Evolutionary conservation across 768 basidiomycete species (phyloP).

Genomic region (Daedaleopsis nitida): DNA sequence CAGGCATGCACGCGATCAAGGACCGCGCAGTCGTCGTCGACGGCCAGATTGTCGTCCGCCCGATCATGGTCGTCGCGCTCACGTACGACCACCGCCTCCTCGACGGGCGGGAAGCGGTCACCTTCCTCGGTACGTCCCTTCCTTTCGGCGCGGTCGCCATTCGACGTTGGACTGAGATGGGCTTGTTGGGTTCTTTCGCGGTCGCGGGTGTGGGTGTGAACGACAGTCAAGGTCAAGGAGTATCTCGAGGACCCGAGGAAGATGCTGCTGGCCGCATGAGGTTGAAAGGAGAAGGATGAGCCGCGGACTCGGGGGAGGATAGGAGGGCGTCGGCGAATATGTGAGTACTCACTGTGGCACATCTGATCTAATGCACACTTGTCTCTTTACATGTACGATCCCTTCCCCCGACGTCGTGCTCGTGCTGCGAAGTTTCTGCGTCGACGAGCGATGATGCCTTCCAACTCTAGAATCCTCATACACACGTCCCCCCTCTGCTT

Average conservation of each 20-base stretch:
- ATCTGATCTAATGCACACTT: too few species aligned
- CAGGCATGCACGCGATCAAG: slow-evolving; percentile 94
- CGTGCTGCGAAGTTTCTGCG: too few species aligned
- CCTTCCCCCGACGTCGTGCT: too few species aligned
- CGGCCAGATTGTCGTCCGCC: slow-evolving; percentile 94
- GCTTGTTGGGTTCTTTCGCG: background rate
- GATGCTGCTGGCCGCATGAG: slow-evolving; percentile 66
- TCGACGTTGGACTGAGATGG: too few species aligned
- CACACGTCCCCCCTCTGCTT: too few species aligned
- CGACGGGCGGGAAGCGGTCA: slow-evolving; percentile 94
- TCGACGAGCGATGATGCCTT: too few species aligned
- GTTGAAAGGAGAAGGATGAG: background rate
- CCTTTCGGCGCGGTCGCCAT: background rate
- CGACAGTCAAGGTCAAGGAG: slow-evolving; percentile 83
- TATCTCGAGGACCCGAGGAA: slow-evolving; percentile 94
- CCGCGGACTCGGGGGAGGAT: too few species aligned
- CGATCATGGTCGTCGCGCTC: slow-evolving; percentile 93
- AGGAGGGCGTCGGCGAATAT: too few species aligned
- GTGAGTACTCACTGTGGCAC: too few species aligned
- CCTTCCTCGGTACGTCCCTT: slow-evolving; percentile 84
- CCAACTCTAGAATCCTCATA: too few species aligned
- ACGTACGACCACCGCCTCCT: slow-evolving; percentile 96
- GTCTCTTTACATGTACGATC: too few species aligned
- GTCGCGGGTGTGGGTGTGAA: background rate
- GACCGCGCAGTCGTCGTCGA: slow-evolving; percentile 89